Conservation (phyloP, 306 rosid genomes). For the Ceratonia siliqua region DNA sequence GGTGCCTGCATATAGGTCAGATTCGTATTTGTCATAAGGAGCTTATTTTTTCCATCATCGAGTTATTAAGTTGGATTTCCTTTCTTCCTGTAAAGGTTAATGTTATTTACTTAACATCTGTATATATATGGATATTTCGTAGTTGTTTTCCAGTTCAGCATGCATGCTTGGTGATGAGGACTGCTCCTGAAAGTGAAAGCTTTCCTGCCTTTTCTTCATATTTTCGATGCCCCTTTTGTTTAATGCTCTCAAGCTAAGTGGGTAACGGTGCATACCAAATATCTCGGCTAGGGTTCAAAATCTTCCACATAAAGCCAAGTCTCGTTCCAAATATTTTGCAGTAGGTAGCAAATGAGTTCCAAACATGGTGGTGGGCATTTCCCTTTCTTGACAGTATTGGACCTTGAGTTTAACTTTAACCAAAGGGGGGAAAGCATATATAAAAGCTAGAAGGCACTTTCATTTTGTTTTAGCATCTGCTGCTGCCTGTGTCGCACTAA, state of each 20-base stretch:
- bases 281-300: not conserved
- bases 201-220: conserved; percentile 9
- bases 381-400: not conserved
- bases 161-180: conserved; percentile 40
- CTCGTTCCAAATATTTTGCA: not conserved
- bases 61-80: conserved; percentile 16
- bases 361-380: not conserved
- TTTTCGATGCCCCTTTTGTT: not conserved
- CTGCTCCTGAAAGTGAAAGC: conserved; percentile 18
- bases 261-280: too few relatives aligned
- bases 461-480: not conserved
- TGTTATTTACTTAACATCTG: not conserved
- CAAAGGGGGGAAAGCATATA: not conserved
- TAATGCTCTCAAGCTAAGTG: not conserved
- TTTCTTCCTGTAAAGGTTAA: conserved; percentile 4
- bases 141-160: conserved; percentile 54
- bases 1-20: not conserved
- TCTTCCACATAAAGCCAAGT: not conserved
- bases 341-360: not conserved
- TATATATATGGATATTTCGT: not conserved
- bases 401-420: not conserved
- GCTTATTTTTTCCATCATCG: conserved; percentile 9
- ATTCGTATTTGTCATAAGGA: conserved; percentile 22
- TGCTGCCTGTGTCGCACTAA: conserved; percentile 12
- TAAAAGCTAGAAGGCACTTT: not conserved